Evolutionary conservation across 768 basidiomycete genomes (phyloP).

Genomic region (Mycena floridula): DNA sequence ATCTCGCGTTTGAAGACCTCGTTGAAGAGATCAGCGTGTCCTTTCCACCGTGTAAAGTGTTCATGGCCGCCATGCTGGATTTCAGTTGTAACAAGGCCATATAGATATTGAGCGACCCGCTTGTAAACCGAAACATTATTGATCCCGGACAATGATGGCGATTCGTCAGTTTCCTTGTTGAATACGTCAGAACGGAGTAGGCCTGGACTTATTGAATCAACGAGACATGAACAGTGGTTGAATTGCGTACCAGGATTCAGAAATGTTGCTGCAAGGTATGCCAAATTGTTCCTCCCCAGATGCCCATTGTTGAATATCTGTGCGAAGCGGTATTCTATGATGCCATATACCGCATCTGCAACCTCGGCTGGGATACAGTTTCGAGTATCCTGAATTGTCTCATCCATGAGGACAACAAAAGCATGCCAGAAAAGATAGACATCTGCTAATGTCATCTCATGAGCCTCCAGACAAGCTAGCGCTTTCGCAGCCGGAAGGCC

Average conservation of each 20-base stretch:
- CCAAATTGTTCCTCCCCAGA: slow-evolving; percentile 8
- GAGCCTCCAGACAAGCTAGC: slow-evolving; percentile 21
- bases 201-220: neutral
- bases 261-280: slow-evolving; percentile 17
- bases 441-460: slow-evolving; percentile 20
- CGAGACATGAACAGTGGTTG: neutral
- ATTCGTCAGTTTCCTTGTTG: neutral
- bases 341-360: slow-evolving; percentile 11
- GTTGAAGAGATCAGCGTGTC: slow-evolving; percentile 12
- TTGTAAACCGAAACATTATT: slow-evolving; percentile 8
- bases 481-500: slow-evolving; percentile 12
- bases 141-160: slow-evolving; percentile 6
- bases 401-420: slow-evolving; percentile 11
- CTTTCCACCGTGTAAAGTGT: slow-evolving; percentile 12
- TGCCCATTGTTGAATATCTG: slow-evolving; percentile 16
- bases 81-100: slow-evolving; percentile 7
- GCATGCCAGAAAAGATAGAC: slow-evolving; percentile 25
- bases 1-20: slow-evolving; percentile 10
- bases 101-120: slow-evolving; percentile 7
- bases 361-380: slow-evolving; percentile 10
- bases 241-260: slow-evolving; percentile 20
- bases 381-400: slow-evolving; percentile 3
- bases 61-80: slow-evolving; percentile 9
- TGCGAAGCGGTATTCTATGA: slow-evolving; percentile 15
- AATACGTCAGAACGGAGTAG: slow-evolving; percentile 2